Percentiles rank a stretch among this genome's conserved stretches.
Conservation (phyloP, 148 eudicot species). For the Rhododendron griersonianum region DNA sequence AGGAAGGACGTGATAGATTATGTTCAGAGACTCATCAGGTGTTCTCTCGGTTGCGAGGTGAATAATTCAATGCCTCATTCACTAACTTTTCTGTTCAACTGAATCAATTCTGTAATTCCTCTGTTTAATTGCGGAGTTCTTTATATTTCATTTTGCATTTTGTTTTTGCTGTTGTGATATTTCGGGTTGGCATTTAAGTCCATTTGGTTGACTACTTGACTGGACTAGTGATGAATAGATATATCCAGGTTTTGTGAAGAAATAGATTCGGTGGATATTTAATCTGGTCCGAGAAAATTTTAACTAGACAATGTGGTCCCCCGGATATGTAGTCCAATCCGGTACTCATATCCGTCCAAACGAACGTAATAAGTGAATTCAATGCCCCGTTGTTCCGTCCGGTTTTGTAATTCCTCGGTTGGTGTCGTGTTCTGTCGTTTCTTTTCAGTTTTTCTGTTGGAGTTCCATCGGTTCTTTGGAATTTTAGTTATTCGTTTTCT, state of each 20-base stretch:
- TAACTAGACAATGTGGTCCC: neutral
- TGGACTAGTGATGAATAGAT: neutral
- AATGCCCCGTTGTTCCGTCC: neutral
- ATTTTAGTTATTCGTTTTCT: neutral
- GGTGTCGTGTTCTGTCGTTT: neutral
- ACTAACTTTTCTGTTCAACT: neutral
- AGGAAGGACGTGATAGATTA: slow-evolving; percentile 38
- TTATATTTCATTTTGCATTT: neutral
- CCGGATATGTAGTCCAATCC: neutral
- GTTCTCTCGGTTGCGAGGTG: slow-evolving; percentile 35
- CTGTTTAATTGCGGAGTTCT: neutral
- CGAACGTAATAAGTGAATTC: neutral
- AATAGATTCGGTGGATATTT: neutral
- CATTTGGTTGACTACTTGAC: neutral
- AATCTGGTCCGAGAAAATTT: neutral
- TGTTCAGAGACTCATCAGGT: slow-evolving; percentile 31
- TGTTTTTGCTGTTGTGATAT: neutral
- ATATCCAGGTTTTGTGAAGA: neutral
- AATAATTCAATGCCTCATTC: neutral
- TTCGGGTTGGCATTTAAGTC: neutral
- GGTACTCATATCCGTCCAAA: neutral
- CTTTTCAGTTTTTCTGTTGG: neutral
- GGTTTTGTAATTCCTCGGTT: neutral
- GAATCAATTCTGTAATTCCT: neutral
- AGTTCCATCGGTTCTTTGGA: neutral